Conservation (phyloP, 139 green algal species). For the Ettlia oleoabundans region DNA sequence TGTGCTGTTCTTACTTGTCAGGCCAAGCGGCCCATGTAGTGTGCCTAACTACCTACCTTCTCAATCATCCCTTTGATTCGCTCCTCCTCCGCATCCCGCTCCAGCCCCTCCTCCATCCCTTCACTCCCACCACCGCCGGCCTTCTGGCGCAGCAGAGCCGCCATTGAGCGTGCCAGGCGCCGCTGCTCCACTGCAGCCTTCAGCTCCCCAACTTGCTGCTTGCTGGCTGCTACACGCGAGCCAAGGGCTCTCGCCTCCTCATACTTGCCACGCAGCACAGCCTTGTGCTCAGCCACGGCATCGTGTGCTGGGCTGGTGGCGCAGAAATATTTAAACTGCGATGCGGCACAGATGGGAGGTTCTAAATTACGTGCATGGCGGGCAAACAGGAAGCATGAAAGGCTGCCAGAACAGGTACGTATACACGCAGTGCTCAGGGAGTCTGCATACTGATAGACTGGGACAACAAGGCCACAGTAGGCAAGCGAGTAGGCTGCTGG, state of each 20-base stretch:
- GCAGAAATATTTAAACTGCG: constrained; percentile 82
- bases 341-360: not conserved
- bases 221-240: constrained; percentile 42
- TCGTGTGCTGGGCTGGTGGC: constrained; percentile 83
- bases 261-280: constrained; percentile 82
- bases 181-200: constrained; percentile 72
- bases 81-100: constrained; percentile 63
- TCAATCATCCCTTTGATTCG: constrained; percentile 47
- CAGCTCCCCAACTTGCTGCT: constrained; percentile 69
- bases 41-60: not conserved
- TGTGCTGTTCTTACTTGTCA: not conserved
- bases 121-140: not conserved
- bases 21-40: not conserved
- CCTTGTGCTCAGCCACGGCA: constrained; percentile 88
- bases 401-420: too few relatives aligned
- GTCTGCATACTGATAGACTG: too few relatives aligned
- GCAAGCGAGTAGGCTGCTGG: too few relatives aligned
- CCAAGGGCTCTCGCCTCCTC: constrained; percentile 75
- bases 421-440: too few relatives aligned
- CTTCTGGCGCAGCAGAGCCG: constrained; percentile 23
- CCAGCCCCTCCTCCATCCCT: not conserved
- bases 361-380: not conserved
- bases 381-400: too few relatives aligned
- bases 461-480: too few relatives aligned
- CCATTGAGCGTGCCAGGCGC: constrained; percentile 66